Conservation (phyloP, 805 yeast species). For the Nakazawaea ishiwadae region DNA sequence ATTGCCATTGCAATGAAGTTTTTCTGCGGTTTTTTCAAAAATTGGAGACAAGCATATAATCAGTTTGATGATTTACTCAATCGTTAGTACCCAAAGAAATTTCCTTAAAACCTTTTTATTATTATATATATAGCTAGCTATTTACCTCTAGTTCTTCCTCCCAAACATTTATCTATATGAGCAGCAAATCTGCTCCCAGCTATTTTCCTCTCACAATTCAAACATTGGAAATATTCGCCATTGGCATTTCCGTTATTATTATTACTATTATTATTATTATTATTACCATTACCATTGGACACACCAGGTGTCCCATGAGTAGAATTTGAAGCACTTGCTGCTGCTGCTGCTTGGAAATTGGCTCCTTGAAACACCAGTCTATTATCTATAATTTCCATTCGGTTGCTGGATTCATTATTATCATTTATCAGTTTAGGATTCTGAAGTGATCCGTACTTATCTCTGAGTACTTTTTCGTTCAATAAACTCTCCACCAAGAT, state of each 20-base stretch:
- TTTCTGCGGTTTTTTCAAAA: slow-evolving; percentile 61
- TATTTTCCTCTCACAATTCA: slow-evolving; percentile 77
- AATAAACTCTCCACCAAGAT: slow-evolving; percentile 24
- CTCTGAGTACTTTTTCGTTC: slow-evolving; percentile 25
- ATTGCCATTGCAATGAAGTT: slow-evolving; percentile 68
- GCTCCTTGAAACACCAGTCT: not conserved
- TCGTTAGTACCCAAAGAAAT: too few species aligned
- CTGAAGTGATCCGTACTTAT: slow-evolving; percentile 24
- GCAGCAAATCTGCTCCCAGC: slow-evolving; percentile 93
- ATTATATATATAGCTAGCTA: too few species aligned
- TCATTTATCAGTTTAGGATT: slow-evolving; percentile 24
- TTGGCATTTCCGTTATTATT: slow-evolving; percentile 10
- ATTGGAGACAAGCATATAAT: slow-evolving; percentile 60
- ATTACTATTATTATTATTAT: too few species aligned
- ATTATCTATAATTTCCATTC: slow-evolving; percentile 25
- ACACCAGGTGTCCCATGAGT: slow-evolving; percentile 9
- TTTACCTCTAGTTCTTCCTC: too few species aligned
- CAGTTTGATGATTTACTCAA: slow-evolving; percentile 32
- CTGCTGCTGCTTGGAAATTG: not conserved
- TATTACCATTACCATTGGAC: slow-evolving; percentile 10
- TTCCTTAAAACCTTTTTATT: too few species aligned
- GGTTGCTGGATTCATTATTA: slow-evolving; percentile 22
- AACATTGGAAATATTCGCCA: slow-evolving; percentile 62
- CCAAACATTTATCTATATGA: slow-evolving; percentile 85
- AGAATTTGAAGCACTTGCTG: not conserved